Evolutionary conservation across 2,329 filamentous ascomycete genomes (phyloP), one percentile per base, ranked within the genome.

Genomic region (Remersonia thermophila): DNA sequence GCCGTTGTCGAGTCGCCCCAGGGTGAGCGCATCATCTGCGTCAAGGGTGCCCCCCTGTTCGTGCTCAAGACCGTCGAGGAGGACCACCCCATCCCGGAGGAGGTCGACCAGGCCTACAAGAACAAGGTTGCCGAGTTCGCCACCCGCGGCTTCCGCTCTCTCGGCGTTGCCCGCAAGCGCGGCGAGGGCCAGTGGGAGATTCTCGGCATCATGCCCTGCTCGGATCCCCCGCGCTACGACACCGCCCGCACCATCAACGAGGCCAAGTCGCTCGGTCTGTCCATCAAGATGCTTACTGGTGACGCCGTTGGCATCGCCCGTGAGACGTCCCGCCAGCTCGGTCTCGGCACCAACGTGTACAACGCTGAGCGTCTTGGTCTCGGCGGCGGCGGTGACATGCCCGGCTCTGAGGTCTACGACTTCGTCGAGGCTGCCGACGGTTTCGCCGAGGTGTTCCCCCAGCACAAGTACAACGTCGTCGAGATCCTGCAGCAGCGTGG

Each of bases 201-300:
- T 51, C 77, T 94, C 50, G 85, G 85, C 53, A 93, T 94, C 54
- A 89, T 93, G 83, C 85, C 86, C 55, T 93, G 85, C 72, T 84
- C 80, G 52, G 85, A 93, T 59, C 86, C 86, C 51, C 85, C 85
- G 50, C 83, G 86, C 55, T 78, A 93, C 66, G 85, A 93, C 55
- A 93, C 86, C 50, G 83, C 79, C 52, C 83, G 83, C 59, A 93
- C 86, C 43, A 83, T 93, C 65, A 80, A 83, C 59, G 85, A 93
- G 63, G 85, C 85, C 54, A 89, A 91, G 71, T 72, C 68, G 46
- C 76, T 93, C 40, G 85, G 85, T 69, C 70, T 93, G 43, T 86
- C 81, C 49, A 86, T 93, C 65, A 93, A 93, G 73, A 93, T 93
- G 84, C 74, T 93, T 65, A 93, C 86, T 63, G 85, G 85, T 72